Evolutionary conservation across 257 asterid species (phyloP), one percentile per base, ranked within the genome.

Genomic region (Haberlea rhodopensis): DNA sequence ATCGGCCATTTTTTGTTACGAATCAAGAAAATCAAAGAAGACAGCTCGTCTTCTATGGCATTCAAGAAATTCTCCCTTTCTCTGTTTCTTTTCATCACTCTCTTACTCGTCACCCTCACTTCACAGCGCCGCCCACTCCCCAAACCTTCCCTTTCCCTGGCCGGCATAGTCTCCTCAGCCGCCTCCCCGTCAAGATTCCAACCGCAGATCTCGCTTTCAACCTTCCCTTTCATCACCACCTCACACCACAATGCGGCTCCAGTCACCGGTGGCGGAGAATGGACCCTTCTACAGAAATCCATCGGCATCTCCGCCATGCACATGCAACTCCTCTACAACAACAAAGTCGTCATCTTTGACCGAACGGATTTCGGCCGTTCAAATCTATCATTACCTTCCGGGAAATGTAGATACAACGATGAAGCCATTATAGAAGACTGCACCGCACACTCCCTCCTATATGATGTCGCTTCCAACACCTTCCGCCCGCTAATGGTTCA

Each of bases 271-370:
- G 84, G 77, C 28, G 96, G 95, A 1, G 72, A 72, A 32, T 91
- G 94, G 95, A 10, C 37, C 8, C 85, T 84, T 11, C 75, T 88
- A 11, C 94, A 84, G 0, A 5, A 26, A 16, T 65, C 82, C 26
- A 59, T 88, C 51, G 97, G 97, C 70, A 62, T 90, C 54, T 86
- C 91, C 63, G 95, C 96, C 78, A 91, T 91, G 97, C 97, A 91
- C 81, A 84, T 88, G 96, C 97, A 91, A 49, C 89, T 90, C 22
- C 89, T 91, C 15, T 60, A 78, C 82, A 74, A 83, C 77, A 80
- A 91, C 85, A 82, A 76, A 15, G 85, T 91, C 54, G 79, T 88
- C 4, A 86, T 91, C 24, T 91, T 88, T 52, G 97, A 91, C 76
- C 81, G 96, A 0, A 88, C 96, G 0, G 96, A 88, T 59, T 91